Evolutionary conservation across 2,329 filamentous ascomycete species (phyloP), one percentile per base, ranked within the genome.

Genomic region (Phialophora tarda): DNA sequence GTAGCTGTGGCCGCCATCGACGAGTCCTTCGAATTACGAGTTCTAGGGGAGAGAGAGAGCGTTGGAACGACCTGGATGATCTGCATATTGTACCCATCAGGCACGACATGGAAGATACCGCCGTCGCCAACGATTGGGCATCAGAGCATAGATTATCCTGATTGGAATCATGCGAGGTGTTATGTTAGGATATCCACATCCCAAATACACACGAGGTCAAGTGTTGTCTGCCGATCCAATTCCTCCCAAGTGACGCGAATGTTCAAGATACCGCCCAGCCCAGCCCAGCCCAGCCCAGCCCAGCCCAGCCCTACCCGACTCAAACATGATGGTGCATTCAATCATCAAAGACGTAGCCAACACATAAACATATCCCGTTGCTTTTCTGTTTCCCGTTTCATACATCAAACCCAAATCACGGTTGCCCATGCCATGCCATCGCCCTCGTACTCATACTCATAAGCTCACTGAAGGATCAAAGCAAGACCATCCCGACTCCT

Each of bases 401-500:
- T 11, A 55, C 6, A 28, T 30, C 17, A n/a, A 10, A 11, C 17
- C 51, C 1, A 30, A 30, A 55, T 34, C 53, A 26, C 24, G 48
- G 14, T 24, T 17, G 14, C 21, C 48, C n/a, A 53, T 53, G 10
- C 48, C 48, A 11, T 51, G n/a, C 44, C 44, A 21, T 53, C n/a
- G 48, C 26, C 23, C 23, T 53, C 48, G 14, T 53, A 28, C 26
- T 14, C 48, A 53, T 28, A 53, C 48, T 4, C 48, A 53, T 53
- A 24, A 53, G 21, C 21, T 3, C 48, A 53, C 2, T 1, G 3
- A 26, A 12, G 26, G n/a, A 30, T 54, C 32, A 61, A 17, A 61
- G 48, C 48, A 61, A 21, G 32, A 61, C 50, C 59, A 61, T 61
- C 1, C 59, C 59, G 12, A 54, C 59, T 17, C 59, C 59, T 23